These are phyloP conservation scores for Boletus semigastroideus DNA, from an alignment of 1,284 basidiomycete species.

Conservation along the genomic window DNA sequence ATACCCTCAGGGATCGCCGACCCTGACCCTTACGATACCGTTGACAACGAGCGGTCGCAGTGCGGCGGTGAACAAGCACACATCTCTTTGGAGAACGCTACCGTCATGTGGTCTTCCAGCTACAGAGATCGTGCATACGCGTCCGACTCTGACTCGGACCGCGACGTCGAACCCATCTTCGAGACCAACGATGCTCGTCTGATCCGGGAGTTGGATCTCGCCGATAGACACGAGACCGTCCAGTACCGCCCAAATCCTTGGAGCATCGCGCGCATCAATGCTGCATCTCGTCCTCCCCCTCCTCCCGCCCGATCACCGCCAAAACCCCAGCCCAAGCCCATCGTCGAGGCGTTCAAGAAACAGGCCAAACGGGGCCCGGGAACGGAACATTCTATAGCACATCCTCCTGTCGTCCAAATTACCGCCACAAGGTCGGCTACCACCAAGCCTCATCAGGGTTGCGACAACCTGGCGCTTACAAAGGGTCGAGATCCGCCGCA, in stretches of 20 bases:
- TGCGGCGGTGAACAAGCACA: too few relatives aligned
- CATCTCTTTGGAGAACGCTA: too few relatives aligned
- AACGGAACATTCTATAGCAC: too few relatives aligned
- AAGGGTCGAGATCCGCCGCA: background rate
- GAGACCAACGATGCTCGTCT: constrained; percentile 33
- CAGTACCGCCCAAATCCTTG: constrained; percentile 70
- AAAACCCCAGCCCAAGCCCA: constrained; percentile 15
- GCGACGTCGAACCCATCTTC: constrained; percentile 3
- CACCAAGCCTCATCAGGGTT: background rate
- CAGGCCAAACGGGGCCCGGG: constrained; percentile 8
- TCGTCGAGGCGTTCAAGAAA: constrained; percentile 32
- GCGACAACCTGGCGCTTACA: background rate
- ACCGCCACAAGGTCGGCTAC: too few relatives aligned
- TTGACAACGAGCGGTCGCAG: background rate
- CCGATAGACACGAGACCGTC: constrained; percentile 55
- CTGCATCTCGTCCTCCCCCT: constrained; percentile 44
- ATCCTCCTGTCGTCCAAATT: background rate
- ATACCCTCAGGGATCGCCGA: too few relatives aligned
- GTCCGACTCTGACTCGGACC: constrained; percentile 25
- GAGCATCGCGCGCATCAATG: constrained; percentile 73
- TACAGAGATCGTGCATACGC: constrained; percentile 21
- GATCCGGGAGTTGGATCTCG: constrained; percentile 57
- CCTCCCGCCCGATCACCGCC: background rate
- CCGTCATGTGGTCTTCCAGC: constrained; percentile 32
- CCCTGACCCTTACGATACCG: too few relatives aligned